Conservation (phyloP, 208 protist species). For the Tetramitus jugosus region DNA sequence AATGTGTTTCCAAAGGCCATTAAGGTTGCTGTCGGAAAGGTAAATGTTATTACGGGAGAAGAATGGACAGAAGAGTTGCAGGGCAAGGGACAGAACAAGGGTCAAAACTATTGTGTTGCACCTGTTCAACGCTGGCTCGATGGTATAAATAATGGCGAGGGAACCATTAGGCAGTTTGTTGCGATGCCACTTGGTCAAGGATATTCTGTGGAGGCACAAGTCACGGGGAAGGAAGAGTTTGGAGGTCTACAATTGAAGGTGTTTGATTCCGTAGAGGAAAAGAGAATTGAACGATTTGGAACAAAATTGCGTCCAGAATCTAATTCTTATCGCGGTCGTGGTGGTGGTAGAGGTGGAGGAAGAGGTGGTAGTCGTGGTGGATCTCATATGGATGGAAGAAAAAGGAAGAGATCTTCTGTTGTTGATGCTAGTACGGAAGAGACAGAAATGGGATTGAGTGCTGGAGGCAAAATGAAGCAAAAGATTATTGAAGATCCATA, state of each 20-base stretch:
- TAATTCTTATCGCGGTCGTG: not conserved
- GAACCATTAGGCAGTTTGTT: slow-evolving; percentile 25
- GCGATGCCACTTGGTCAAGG: slow-evolving; percentile 26
- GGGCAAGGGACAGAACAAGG: not conserved
- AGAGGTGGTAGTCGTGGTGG: slow-evolving; percentile 2
- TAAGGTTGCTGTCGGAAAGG: slow-evolving; percentile 25
- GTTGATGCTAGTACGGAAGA: not conserved
- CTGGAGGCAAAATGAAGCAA: slow-evolving; percentile 16
- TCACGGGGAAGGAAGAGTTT: no score
- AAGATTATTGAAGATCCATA: slow-evolving; percentile 8
- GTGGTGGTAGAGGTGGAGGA: slow-evolving; percentile 22
- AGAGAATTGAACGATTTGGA: no score
- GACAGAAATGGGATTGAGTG: not conserved
- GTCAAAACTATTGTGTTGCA: slow-evolving; percentile 21
- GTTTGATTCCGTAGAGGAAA: no score
- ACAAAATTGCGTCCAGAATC: no score
- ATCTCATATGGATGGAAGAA: not conserved
- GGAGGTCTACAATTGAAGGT: no score
- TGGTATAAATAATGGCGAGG: slow-evolving; percentile 23
- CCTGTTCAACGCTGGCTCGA: slow-evolving; percentile 27
- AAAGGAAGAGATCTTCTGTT: not conserved
- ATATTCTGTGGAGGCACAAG: no score
- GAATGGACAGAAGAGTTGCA: not conserved
- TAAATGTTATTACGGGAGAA: slow-evolving; percentile 23
- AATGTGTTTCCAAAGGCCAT: not conserved